Evolutionary conservation across 495 filamentous ascomycete genomes (phyloP), one percentile per base, ranked within the genome.

Genomic region (Penicillium nucicola): DNA sequence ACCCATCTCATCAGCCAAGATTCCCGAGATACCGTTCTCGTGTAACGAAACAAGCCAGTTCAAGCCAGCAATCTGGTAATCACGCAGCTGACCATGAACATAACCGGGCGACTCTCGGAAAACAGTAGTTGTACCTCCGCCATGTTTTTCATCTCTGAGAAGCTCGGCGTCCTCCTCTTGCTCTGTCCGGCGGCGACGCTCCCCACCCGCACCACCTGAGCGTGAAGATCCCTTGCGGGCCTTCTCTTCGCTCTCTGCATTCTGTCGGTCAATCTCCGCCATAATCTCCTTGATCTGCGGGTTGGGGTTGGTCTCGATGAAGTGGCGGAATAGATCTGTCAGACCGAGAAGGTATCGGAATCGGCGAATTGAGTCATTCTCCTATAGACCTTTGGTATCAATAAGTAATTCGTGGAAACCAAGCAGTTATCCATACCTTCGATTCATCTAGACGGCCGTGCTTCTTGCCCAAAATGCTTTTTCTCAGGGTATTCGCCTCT

Each of bases 41-140:
- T 98, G 93, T 10, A 98, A 79, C 2, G 92, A 96, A 51, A 97
- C 89, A n/a, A 98, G 82, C 93, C 93, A 98, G 61, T 98, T 98
- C 53, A 98, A 65, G 45, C 93, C 93, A 12, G 87, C 86, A 56
- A 98, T 77, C 66, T 98, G 93, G 65, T 98, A 98, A 59, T 98
- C 93, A 60, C 93, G 86, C 87, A 98, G 96, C 45, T 81, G 72
- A 44, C 84, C 83, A n/a, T 95, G 75, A 48, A 98, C 83, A 68
- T 88, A 98, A 15, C 80, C 74, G 12, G 95, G 95, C 5, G 92
- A 97, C 47, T 96, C 93, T 39, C 90, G 83, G 67, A 97, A 99
- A 3, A 96, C 79, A 0, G 89, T 96, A 56, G 90, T 85, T 8
- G 86, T 89, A 33, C 88, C 84, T 35, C 88, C 90, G 15, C 89